These are phyloP conservation scores for Alternaria ventricosa DNA, from an alignment of 2,329 filamentous ascomycete genomes.

Conservation along the genomic window DNA sequence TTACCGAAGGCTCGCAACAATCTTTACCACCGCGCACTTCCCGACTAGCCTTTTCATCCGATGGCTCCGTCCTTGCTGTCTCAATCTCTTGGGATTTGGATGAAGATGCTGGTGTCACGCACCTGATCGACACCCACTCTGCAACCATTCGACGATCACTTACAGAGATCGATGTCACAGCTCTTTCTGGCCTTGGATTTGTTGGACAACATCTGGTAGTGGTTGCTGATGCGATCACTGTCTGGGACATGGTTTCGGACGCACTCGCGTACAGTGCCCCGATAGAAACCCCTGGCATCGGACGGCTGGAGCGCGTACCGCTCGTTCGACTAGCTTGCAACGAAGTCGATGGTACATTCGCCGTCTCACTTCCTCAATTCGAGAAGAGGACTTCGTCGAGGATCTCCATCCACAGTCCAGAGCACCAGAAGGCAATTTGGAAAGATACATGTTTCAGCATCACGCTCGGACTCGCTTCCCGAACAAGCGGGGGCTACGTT, in stretches of 20 bases:
- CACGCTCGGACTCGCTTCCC: constrained; percentile 71
- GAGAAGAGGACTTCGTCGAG: constrained; percentile 51
- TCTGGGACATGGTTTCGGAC: constrained; percentile 86
- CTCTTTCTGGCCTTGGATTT: constrained; percentile 72
- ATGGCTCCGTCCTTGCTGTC: constrained; percentile 46
- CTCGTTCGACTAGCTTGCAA: constrained; percentile 73
- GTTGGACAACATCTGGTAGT: constrained; percentile 77
- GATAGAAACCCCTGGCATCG: constrained; percentile 51
- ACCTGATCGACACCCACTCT: constrained; percentile 76
- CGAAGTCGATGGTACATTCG: constrained; percentile 56
- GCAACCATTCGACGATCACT: constrained; percentile 72
- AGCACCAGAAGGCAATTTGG: constrained; percentile 65
- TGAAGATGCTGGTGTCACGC: constrained; percentile 66
- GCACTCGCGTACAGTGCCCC: constrained; percentile 71
- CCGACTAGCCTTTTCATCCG: constrained; percentile 72
- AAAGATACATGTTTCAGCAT: constrained; percentile 61
- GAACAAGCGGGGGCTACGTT: constrained; percentile 72
- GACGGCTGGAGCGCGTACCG: constrained; percentile 50
- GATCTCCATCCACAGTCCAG: constrained; percentile 71
- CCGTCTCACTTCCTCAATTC: constrained; percentile 44
- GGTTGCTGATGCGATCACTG: constrained; percentile 73
- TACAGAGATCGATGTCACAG: constrained; percentile 70
- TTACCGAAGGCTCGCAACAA: constrained; percentile 31
- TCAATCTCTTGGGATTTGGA: constrained; percentile 43
- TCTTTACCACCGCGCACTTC: constrained; percentile 59